These are phyloP conservation scores for Fistulinella staudtii DNA, from an alignment of 1,284 basidiomycete genomes.

Conservation along the genomic window DNA sequence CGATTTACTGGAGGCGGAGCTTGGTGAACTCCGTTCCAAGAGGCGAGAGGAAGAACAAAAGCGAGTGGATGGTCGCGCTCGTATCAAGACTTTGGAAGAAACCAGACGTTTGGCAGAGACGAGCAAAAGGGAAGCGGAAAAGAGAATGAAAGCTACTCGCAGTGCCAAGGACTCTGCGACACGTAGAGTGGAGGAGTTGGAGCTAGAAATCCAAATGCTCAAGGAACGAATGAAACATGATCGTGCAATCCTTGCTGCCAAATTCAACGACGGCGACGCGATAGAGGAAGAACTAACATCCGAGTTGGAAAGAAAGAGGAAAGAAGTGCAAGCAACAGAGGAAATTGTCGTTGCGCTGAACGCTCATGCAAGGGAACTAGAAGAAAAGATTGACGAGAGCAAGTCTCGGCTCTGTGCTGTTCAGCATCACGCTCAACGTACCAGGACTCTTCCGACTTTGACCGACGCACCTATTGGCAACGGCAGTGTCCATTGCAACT, in stretches of 20 bases:
- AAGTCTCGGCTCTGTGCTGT: conserved; percentile 49
- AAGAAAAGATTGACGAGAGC: conserved; percentile 52
- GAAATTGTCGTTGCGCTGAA: conserved; percentile 55
- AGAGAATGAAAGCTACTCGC: conserved; percentile 73
- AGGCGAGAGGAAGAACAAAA: conserved; percentile 83
- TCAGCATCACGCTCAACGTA: conserved; percentile 50
- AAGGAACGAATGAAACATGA: conserved; percentile 53
- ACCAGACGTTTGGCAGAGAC: conserved; percentile 80
- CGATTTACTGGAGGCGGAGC: conserved; percentile 62
- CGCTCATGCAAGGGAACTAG: conserved; percentile 54
- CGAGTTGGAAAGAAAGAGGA: conserved; percentile 55
- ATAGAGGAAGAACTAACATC: conserved; percentile 46
- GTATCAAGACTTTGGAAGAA: conserved; percentile 85
- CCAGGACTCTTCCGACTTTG: conserved; percentile 33
- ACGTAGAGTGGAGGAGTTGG: conserved; percentile 62
- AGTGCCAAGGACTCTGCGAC: conserved; percentile 60
- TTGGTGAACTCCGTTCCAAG: conserved; percentile 69
- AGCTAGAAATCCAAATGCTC: conserved; percentile 64
- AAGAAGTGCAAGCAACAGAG: conserved; percentile 71
- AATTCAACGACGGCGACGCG: conserved; percentile 39
- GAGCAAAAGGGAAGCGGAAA: conserved; percentile 80
- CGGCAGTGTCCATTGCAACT: conserved; percentile 5
- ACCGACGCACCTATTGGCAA: conserved; percentile 11
- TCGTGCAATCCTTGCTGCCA: conserved; percentile 45
- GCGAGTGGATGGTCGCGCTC: conserved; percentile 73